Conservation (phyloP, 2,329 filamentous ascomycete genomes). For the Exophiala aquamarina region DNA sequence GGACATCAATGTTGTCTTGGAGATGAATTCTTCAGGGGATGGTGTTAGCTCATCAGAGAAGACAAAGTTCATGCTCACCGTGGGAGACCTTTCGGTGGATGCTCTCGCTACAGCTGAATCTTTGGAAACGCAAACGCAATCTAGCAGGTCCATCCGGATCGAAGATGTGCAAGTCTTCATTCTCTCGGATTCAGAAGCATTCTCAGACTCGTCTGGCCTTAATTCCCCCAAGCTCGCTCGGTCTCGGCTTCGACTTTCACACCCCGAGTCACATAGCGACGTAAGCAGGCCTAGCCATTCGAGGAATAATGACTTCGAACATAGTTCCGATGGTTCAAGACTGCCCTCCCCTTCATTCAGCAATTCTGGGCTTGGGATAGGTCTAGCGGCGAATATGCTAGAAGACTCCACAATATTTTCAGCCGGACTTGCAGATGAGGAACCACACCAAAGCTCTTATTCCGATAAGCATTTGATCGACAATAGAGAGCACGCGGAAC, state of each 20-base stretch:
- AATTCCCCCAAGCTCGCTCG: slow-evolving; percentile 23
- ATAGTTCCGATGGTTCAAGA: slow-evolving; percentile 16
- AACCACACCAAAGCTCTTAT: neutral
- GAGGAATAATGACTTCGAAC: slow-evolving; percentile 16
- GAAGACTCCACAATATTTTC: slow-evolving; percentile 15
- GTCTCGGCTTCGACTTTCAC: slow-evolving; percentile 18
- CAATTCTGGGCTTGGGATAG: slow-evolving; percentile 18
- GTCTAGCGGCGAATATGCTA: slow-evolving; percentile 12
- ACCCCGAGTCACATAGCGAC: slow-evolving; percentile 9
- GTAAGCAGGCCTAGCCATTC: slow-evolving; percentile 10
- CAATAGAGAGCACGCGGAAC: slow-evolving; percentile 14
- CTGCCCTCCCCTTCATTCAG: slow-evolving; percentile 10
- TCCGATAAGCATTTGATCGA: slow-evolving; percentile 4
- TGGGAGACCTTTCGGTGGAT: slow-evolving; percentile 18
- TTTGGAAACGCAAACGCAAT: slow-evolving; percentile 1
- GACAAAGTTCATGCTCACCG: slow-evolving; percentile 23
- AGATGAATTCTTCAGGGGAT: slow-evolving; percentile 13
- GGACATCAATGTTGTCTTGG: slow-evolving; percentile 40
- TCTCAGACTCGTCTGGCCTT: slow-evolving; percentile 22
- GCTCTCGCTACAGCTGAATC: slow-evolving; percentile 7
- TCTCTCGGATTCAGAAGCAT: slow-evolving; percentile 23
- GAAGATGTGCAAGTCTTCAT: slow-evolving; percentile 23
- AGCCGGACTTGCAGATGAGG: neutral
- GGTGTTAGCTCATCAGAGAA: slow-evolving; percentile 13
- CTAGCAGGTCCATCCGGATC: slow-evolving; percentile 17